These are phyloP conservation scores for Aspergillus bridgeri DNA, from an alignment of 495 filamentous ascomycete genomes.

Conservation along the genomic window DNA sequence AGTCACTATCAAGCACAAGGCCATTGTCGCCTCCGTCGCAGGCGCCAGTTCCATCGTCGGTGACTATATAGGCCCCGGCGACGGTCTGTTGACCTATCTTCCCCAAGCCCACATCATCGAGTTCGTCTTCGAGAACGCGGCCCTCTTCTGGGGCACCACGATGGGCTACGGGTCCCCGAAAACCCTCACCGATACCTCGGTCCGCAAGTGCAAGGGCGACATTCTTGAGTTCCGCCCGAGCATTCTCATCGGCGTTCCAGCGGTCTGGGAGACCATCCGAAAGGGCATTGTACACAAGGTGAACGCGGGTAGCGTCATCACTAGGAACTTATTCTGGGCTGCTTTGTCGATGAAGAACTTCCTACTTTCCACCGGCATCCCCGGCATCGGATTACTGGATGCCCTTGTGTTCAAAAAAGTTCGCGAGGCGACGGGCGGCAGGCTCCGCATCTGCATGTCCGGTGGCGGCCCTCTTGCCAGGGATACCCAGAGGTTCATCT, in stretches of 20 bases:
- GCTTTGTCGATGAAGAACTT: constrained; percentile 80
- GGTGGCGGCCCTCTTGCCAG: constrained; percentile 85
- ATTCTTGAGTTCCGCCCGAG: constrained; percentile 91
- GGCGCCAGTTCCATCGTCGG: constrained; percentile 85
- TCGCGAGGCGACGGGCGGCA: constrained; percentile 84
- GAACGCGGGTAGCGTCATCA: constrained; percentile 65
- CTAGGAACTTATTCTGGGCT: constrained; percentile 87
- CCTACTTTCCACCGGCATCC: constrained; percentile 71
- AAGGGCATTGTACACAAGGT: constrained; percentile 92
- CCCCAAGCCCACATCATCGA: constrained; percentile 95
- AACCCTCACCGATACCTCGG: constrained; percentile 84
- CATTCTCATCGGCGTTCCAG: constrained; percentile 89
- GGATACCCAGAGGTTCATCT: constrained; percentile 84
- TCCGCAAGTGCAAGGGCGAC: constrained; percentile 93
- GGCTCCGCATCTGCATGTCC: constrained; percentile 77
- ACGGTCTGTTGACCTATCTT: constrained; percentile 86
- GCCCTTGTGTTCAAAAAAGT: constrained; percentile 83
- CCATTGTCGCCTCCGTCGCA: constrained; percentile 64
- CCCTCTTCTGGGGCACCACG: constrained; percentile 87
- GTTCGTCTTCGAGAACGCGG: constrained; percentile 94
- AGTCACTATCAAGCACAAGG: constrained; percentile 73
- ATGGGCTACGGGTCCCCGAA: constrained; percentile 97
- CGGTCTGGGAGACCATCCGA: constrained; percentile 97
- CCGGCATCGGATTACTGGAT: constrained; percentile 67
- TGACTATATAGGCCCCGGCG: constrained; percentile 80